Percentiles rank a stretch among this genome's conserved stretches.
These are phyloP conservation scores for Microsporum ferrugineum DNA, from an alignment of 2,329 filamentous ascomycete genomes.

Conservation along the genomic window DNA sequence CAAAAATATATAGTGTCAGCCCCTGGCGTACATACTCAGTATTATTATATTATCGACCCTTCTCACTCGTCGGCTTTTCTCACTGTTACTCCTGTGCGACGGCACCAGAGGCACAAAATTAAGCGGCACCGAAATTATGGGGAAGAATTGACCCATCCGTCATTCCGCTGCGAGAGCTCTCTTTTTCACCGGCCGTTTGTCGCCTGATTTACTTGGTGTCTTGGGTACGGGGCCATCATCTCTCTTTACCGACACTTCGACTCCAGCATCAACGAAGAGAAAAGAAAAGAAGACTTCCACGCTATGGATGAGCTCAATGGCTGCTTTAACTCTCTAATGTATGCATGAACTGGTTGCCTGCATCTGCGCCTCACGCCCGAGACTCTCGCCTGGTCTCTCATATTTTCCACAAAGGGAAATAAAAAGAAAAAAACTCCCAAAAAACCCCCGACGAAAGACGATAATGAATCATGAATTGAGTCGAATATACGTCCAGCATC, in stretches of 20 bases:
- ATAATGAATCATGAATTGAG: slow-evolving; percentile 5
- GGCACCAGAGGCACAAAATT: not conserved
- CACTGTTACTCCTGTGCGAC: slow-evolving; percentile 1
- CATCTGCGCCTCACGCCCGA: not conserved
- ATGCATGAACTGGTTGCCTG: not conserved
- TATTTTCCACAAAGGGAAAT: not conserved
- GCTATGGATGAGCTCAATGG: not conserved
- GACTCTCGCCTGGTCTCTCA: not conserved
- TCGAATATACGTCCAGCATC: not conserved
- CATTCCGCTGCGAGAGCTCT: not conserved
- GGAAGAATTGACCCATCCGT: slow-evolving; percentile 1
- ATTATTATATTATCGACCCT: no score
- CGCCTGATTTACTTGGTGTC: not conserved
- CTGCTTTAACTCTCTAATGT: not conserved
- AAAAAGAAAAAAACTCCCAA: no score
- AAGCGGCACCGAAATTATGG: not conserved
- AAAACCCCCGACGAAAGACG: not conserved
- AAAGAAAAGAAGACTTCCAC: not conserved
- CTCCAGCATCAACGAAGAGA: not conserved
- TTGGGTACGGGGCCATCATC: not conserved
- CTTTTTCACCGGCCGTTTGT: not conserved
- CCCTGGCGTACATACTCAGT: no score
- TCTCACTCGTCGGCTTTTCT: not conserved
- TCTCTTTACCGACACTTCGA: not conserved
- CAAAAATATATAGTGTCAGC: no score